phyloP scores from a whole-genome alignment of 2,329 filamentous ascomycete species.

The Fusarium nanum region DNA sequence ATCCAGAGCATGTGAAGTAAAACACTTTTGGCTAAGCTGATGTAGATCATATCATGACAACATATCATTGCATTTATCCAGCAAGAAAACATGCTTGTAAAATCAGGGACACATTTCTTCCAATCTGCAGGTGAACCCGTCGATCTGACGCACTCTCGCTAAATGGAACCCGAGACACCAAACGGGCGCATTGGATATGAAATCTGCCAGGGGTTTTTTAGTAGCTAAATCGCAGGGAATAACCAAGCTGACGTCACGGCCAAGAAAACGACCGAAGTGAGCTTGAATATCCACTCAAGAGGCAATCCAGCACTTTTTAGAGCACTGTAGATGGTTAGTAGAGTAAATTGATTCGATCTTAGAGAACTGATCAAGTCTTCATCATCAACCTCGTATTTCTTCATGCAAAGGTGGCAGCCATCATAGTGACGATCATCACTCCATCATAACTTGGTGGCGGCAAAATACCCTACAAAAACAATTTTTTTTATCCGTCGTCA shows the following conservation, averaged over 20 bases:
- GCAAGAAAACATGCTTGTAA: background rate
- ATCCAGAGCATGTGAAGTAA: background rate
- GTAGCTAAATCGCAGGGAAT: constrained; percentile 8
- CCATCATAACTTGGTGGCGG: constrained; percentile 22
- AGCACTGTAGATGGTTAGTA: no score
- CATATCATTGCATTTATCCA: background rate
- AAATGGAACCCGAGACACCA: constrained; percentile 22
- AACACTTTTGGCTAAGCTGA: background rate
- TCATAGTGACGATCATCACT: constrained; percentile 6
- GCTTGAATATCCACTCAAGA: constrained; percentile 14
- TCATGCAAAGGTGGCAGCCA: constrained; percentile 6
- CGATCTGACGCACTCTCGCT: constrained; percentile 22
- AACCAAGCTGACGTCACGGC: constrained; percentile 42
- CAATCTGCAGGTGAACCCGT: background rate
- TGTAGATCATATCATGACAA: constrained; percentile 1
- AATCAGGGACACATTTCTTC: background rate
- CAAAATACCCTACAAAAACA: background rate
- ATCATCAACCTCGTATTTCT: constrained; percentile 21
- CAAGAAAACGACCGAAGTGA: constrained; percentile 23
- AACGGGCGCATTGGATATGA: constrained; percentile 23
- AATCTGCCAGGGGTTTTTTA: constrained; percentile 3
- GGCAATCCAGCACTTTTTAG: constrained; percentile 13
- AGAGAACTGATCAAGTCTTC: background rate
- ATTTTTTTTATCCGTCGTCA: constrained; percentile 5
- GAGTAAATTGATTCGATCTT: constrained; percentile 14